Conservation (phyloP, 2,329 filamentous ascomycete species). For the Berkeleyomyces basicola region DNA sequence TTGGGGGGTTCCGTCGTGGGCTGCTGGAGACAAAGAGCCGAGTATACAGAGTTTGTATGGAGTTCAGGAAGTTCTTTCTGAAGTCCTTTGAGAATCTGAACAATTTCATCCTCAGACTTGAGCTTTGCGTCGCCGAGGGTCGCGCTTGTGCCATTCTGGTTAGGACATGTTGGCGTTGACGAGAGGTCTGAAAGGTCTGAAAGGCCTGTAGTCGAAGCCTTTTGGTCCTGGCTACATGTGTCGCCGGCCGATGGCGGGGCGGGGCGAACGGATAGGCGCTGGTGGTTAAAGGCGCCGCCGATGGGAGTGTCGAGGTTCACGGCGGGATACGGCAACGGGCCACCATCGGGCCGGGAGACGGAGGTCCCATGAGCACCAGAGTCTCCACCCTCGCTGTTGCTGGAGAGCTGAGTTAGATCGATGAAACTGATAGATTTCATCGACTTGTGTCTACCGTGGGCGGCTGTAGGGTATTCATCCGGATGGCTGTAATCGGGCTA, state of each 20-base stretch:
- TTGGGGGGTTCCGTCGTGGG: not conserved
- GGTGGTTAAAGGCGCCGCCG: not conserved
- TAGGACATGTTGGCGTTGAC: not conserved
- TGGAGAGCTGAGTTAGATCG: conserved; percentile 5
- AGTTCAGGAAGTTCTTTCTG: conserved; percentile 1
- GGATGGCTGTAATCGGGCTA: not conserved
- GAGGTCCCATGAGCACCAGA: not conserved
- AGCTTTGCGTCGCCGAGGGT: not conserved
- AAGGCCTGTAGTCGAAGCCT: not conserved
- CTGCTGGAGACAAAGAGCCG: not conserved
- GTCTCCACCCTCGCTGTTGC: not conserved
- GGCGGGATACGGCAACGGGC: not conserved
- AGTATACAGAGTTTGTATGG: conserved; percentile 4
- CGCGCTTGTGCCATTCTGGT: not conserved
- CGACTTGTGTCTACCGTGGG: not conserved
- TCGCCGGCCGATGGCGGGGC: not conserved
- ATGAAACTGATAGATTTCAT: conserved; percentile 3
- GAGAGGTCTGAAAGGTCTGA: not conserved
- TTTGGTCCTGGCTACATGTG: not conserved
- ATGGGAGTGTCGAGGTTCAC: not conserved
- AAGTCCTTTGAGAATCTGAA: not conserved
- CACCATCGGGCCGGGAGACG: not conserved
- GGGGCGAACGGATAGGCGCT: not conserved
- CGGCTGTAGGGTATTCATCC: not conserved
- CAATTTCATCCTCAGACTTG: not conserved